Base-by-base conservation (phyloP, 2,329 filamentous ascomycete species). In the Stylonectria norvegica region DNA sequence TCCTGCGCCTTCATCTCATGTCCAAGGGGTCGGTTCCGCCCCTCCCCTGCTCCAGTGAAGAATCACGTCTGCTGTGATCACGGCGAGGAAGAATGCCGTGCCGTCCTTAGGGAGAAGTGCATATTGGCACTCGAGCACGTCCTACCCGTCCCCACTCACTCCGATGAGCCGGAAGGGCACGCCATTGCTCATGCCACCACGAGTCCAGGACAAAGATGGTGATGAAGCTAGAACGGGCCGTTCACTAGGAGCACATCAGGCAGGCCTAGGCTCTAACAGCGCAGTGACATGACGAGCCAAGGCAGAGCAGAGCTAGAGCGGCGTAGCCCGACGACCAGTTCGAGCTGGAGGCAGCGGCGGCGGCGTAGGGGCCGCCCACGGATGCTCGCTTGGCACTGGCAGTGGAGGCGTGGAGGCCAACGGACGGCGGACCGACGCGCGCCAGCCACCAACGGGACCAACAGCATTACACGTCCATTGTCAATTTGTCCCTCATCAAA, bases 191-290 rank as follows among this genome's bases (percentile, higher is more conserved):
- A 37, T 51, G 29, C 43, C 43, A 49, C 40, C 35, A 30, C 15
- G 27, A 22, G 22, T 17, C 10, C 35, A 29, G 18, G 14, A 9
- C 20, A 16, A 32, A 55, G 45, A 41, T 52, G 47, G 34, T 45
- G 37, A 35, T 41, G 31, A 28, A 36, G 45, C 38, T 17, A 37
- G 45, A 39, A 45, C 54, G 52, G 50, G 40, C 54, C 50, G 50
- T 42, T 42, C 37, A 36, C 37, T 52, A 52, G 48, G 34, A 50
- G 39, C 37, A 17, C 49, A 49, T 49, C 50, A 49, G 42, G 30
- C 40, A 53, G 53, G 44, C 32, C 25, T 41, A 31, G 38, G 45
- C 48, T 29, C 34, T 31, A 36, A 32, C 45, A 43, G 44, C 42
- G 40, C 46, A 46, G 46, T 46, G 49, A 18, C 46, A 35, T 33